A percentile compares a stretch with the other conserved stretches of the same genome.
These are phyloP conservation scores for Nakaseomyces kungkrabaensis DNA, from an alignment of 1,139 yeast genomes.

Conservation along the genomic window DNA sequence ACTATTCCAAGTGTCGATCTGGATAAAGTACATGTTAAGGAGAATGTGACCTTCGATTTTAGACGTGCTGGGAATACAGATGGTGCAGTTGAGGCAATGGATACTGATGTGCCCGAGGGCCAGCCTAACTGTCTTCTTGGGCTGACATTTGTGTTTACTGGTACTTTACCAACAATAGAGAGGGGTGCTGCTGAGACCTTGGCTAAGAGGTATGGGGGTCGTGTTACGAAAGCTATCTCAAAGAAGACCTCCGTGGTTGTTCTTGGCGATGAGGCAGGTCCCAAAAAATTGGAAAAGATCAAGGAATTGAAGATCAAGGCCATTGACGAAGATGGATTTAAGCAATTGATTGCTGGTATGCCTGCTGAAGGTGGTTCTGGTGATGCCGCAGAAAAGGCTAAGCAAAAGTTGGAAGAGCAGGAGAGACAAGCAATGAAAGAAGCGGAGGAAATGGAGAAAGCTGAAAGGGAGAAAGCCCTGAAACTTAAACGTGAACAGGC, in stretches of 20 bases:
- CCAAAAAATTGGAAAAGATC: conserved; percentile 81
- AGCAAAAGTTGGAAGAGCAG: conserved; percentile 57
- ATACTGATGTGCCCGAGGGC: conserved; percentile 47
- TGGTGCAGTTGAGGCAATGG: conserved; percentile 10
- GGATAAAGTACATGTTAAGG: conserved; percentile 25
- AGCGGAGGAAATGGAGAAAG: conserved; percentile 39
- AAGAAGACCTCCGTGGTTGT: conserved; percentile 83
- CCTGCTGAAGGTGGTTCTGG: conserved; percentile 91
- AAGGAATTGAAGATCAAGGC: conserved; percentile 65
- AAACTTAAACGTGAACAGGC: not conserved
- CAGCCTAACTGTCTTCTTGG: conserved; percentile 78
- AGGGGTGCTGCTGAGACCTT: conserved; percentile 66
- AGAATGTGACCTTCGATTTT: conserved; percentile 22
- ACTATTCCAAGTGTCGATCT: conserved; percentile 28
- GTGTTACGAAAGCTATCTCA: conserved; percentile 78
- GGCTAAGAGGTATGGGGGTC: conserved; percentile 88
- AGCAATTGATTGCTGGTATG: conserved; percentile 63
- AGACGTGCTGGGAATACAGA: conserved; percentile 9
- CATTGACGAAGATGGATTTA: conserved; percentile 78
- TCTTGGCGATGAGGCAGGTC: conserved; percentile 94
- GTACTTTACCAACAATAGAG: conserved; percentile 69
- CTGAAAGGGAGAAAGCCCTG: conserved; percentile 27
- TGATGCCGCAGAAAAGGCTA: conserved; percentile 62
- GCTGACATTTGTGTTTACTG: conserved; percentile 86
- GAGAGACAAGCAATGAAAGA: conserved; percentile 44